Conservation (phyloP, 495 filamentous ascomycete species). For the Aspergillus mulundensis region DNA sequence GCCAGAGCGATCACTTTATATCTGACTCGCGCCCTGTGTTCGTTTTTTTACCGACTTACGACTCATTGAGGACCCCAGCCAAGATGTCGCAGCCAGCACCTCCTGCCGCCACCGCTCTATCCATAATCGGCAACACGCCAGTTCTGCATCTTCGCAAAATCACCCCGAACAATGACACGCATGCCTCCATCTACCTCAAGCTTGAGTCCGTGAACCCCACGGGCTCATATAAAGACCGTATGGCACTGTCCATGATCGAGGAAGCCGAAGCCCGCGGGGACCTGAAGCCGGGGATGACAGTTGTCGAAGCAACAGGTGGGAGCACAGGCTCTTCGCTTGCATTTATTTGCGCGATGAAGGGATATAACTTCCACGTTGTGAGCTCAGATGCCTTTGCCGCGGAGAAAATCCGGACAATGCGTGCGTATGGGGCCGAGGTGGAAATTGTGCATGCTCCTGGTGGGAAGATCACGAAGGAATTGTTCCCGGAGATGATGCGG, state of each 20-base stretch:
- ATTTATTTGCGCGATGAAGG: conserved; percentile 14
- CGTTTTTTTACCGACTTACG: too few species aligned
- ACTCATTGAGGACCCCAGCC: too few species aligned
- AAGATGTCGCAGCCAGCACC: neutral
- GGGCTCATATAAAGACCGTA: conserved; percentile 18
- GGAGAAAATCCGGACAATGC: conserved; percentile 17
- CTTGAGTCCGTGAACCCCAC: conserved; percentile 17
- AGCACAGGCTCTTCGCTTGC: conserved; percentile 16
- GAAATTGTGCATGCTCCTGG: conserved; percentile 11
- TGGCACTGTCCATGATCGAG: conserved; percentile 18
- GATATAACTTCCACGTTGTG: conserved; percentile 11
- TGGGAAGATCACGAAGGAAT: conserved; percentile 5
- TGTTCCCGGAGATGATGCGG: conserved; percentile 7
- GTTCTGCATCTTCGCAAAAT: conserved; percentile 7
- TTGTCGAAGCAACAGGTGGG: conserved; percentile 19
- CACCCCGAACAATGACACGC: neutral
- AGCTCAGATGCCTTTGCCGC: conserved; percentile 15
- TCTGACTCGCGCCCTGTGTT: too few species aligned
- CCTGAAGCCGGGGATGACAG: conserved; percentile 14
- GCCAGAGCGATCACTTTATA: too few species aligned
- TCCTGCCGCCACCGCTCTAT: neutral
- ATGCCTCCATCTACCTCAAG: conserved; percentile 13
- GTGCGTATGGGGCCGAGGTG: conserved; percentile 9
- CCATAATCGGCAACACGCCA: conserved; percentile 7
- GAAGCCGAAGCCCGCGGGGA: conserved; percentile 15